Percentiles rank a stretch among this genome's conserved stretches.
These are phyloP conservation scores for Tuber magnatum DNA, from an alignment of 495 filamentous ascomycete species.

Conservation along the genomic window DNA sequence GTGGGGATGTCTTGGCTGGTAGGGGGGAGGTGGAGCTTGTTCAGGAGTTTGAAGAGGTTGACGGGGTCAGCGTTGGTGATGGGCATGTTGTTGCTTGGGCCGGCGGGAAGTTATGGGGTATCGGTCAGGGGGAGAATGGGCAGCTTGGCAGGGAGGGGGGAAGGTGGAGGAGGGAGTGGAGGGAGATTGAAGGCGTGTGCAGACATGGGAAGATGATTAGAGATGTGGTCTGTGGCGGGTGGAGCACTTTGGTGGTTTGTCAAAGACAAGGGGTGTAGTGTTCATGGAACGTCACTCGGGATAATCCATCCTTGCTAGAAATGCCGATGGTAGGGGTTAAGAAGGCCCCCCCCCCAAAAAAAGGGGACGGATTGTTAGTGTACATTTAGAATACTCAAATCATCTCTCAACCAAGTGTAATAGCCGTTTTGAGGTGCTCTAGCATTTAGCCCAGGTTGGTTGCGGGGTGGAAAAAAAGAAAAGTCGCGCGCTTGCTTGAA, in stretches of 20 bases:
- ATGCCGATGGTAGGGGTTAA: background rate
- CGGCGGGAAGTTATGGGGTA: constrained; percentile 50
- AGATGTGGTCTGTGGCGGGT: constrained; percentile 21
- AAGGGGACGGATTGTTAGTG: background rate
- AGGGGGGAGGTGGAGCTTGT: constrained; percentile 41
- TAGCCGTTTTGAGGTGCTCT: background rate
- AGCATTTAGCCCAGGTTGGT: background rate
- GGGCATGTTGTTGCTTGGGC: constrained; percentile 52
- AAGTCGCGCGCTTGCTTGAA: background rate
- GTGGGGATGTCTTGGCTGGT: constrained; percentile 10
- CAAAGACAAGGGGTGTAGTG: background rate
- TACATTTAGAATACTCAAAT: background rate
- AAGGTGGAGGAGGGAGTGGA: constrained; percentile 22
- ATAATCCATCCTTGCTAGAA: background rate
- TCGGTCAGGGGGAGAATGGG: constrained; percentile 53
- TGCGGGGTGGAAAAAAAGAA: background rate
- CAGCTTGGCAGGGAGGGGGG: constrained; percentile 48
- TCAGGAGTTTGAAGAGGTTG: constrained; percentile 43
- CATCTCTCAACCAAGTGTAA: background rate
- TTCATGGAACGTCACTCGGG: background rate
- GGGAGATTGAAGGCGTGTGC: constrained; percentile 8
- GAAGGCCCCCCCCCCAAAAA: too few relatives aligned
- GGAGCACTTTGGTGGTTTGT: constrained; percentile 17
- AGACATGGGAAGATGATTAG: background rate
- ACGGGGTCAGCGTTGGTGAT: constrained; percentile 52